Evolutionary conservation across 73 alveolate species (phyloP), one percentile per base, ranked within the genome.

Genomic region (Paramecium pentaurelia): DNA sequence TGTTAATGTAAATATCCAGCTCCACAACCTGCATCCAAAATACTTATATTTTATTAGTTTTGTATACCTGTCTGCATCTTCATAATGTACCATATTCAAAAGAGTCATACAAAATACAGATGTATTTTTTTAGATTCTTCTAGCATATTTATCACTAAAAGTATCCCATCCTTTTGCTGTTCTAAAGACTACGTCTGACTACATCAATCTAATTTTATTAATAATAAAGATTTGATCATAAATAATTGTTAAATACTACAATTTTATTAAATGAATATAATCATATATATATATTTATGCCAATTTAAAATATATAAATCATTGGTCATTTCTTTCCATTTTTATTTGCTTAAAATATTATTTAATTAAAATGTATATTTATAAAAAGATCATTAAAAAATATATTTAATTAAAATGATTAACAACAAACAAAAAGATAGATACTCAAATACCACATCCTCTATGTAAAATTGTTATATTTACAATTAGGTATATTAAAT

Each of bases 1-100:
- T 44, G 58, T 28, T 40, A 44, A 80, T 80, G 91, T 18, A 80
- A 36, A 10, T 45, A 80, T 22, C 91, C 91, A 20, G 64, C 91
- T n/a, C 91, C 91, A 80, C 91, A 80, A 5, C 91, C 91, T 11
- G 91, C 91, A 25, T 80, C 91, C 8, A 80, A 64, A 25, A 80
- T 49, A 8, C 87, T 73, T 11, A 34, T 30, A 30, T 14, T 20
- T 1, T 34, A 16, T 37, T 34, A 1, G 5, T 34, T 12, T 73
- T 16, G 0, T 20, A 9, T 73, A 73, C 84, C 9, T 75, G 9
- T 80, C 36, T 0, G 44, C 47, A 18, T 45, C 91, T 5, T 80
- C 44, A 12, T 32, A 32, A 40, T 47, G 32, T 28, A 80, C 5
- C 73, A 80, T 40, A 20, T 80, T 80, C 36, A 80, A 47, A 2